These are phyloP conservation scores for Kurtzmaniella natalensis DNA, from an alignment of 1,139 yeast genomes.

Conservation along the genomic window DNA sequence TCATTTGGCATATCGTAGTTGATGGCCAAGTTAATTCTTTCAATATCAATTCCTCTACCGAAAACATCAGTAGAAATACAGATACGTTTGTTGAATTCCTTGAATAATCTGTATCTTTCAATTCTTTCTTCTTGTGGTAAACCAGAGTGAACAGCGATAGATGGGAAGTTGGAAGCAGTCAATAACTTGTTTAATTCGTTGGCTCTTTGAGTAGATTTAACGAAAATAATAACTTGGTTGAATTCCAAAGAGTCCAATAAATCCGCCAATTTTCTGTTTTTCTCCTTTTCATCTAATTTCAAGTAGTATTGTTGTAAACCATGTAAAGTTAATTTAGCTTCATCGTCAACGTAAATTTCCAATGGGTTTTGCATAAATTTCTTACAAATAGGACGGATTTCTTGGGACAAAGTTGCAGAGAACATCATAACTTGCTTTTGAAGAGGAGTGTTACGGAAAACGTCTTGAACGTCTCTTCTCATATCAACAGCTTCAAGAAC, in stretches of 20 bases:
- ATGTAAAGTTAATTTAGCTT: conserved; percentile 93
- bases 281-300: conserved; percentile 85
- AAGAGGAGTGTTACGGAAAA: conserved; percentile 95
- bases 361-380: conserved; percentile 97
- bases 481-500: conserved; percentile 88
- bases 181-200: conserved; percentile 85
- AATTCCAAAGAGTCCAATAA: conserved; percentile 91
- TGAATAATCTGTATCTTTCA: conserved; percentile 91
- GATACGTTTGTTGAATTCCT: conserved; percentile 97
- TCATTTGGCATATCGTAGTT: conserved; percentile 89
- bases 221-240: conserved; percentile 97
- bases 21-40: conserved; percentile 96
- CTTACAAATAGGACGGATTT: conserved; percentile 94
- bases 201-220: conserved; percentile 89
- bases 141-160: conserved; percentile 94
- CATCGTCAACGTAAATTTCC: conserved; percentile 97
- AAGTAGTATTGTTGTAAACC: conserved; percentile 97
- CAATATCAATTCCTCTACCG: conserved; percentile 99
- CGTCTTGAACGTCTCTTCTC: conserved; percentile 99
- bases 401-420: conserved; percentile 92
- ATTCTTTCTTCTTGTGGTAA: conserved; percentile 98
- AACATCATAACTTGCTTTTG: conserved; percentile 99
- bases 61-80: conserved; percentile 98
- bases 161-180: conserved; percentile 93
- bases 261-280: conserved; percentile 90